These are phyloP conservation scores for Suhomyces prunicola DNA, from an alignment of 805 yeast genomes.

Conservation along the genomic window DNA sequence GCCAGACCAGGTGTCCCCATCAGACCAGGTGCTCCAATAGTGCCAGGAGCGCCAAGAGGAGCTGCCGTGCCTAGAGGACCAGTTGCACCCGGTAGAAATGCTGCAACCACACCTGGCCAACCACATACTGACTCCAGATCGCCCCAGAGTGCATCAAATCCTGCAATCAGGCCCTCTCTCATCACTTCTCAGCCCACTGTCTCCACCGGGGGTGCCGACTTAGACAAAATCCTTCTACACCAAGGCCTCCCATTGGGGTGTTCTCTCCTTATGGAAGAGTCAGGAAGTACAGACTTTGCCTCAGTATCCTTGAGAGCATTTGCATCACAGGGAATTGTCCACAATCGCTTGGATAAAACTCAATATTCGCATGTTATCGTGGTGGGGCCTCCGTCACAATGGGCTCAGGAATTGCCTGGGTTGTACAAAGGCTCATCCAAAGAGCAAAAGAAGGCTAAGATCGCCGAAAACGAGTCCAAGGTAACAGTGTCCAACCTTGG, in stretches of 20 bases:
- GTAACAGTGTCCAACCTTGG: slow-evolving; percentile 66
- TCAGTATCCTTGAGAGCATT: slow-evolving; percentile 65
- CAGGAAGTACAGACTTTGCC: slow-evolving; percentile 84
- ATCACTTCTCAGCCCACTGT: slow-evolving; percentile 70
- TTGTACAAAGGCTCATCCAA: slow-evolving; percentile 64
- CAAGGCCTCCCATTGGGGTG: slow-evolving; percentile 82
- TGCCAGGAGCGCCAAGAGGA: neutral
- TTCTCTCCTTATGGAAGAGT: slow-evolving; percentile 71
- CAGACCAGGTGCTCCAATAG: neutral
- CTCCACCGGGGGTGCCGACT: slow-evolving; percentile 75
- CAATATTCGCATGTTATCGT: slow-evolving; percentile 57
- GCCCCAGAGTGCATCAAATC: neutral
- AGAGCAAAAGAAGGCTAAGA: slow-evolving; percentile 60
- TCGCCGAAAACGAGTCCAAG: slow-evolving; percentile 56
- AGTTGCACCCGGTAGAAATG: neutral
- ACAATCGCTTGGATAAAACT: slow-evolving; percentile 47
- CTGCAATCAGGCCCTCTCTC: slow-evolving; percentile 70
- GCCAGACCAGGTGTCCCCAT: slow-evolving; percentile 1
- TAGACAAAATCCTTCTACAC: slow-evolving; percentile 74
- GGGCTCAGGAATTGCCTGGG: slow-evolving; percentile 77
- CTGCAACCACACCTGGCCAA: neutral
- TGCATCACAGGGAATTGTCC: slow-evolving; percentile 74
- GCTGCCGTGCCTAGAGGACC: neutral
- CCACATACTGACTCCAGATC: neutral
- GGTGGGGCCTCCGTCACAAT: slow-evolving; percentile 53